phyloP scores from a whole-genome alignment of 495 filamentous ascomycete species.

The Penicillium steckii region DNA sequence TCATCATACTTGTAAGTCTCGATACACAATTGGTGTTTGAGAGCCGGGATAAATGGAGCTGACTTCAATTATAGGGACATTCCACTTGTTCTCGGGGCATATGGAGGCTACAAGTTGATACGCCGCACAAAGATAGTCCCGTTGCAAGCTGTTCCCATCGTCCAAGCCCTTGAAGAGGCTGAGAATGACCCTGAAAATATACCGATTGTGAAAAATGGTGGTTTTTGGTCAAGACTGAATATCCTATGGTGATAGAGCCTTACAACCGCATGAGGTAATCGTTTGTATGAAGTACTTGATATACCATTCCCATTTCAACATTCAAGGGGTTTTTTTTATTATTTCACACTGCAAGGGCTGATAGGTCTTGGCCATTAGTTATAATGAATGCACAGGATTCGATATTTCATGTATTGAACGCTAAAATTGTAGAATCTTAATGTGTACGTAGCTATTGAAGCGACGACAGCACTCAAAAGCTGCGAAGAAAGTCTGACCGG shows the following conservation, averaged over 20 bases:
- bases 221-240: constrained; percentile 23
- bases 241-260: constrained; percentile 30
- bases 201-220: constrained; percentile 20
- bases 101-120: constrained; percentile 40
- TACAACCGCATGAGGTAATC: too few species aligned
- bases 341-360: too few species aligned
- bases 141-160: constrained; percentile 30
- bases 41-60: neutral
- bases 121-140: constrained; percentile 35
- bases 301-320: too few species aligned
- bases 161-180: constrained; percentile 31
- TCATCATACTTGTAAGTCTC: constrained; percentile 37
- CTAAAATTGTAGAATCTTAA: too few species aligned
- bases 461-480: too few species aligned
- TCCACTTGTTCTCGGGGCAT: constrained; percentile 43
- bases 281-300: too few species aligned
- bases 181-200: constrained; percentile 32
- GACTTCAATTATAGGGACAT: constrained; percentile 29
- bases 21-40: neutral
- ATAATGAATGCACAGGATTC: too few species aligned
- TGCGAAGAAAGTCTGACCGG: too few species aligned
- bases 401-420: too few species aligned
- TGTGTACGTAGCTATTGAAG: too few species aligned
- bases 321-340: neutral
- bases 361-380: too few species aligned